Evolutionary conservation across 305 asterid species (phyloP).

Genomic region (Fraxinus sp.): DNA sequence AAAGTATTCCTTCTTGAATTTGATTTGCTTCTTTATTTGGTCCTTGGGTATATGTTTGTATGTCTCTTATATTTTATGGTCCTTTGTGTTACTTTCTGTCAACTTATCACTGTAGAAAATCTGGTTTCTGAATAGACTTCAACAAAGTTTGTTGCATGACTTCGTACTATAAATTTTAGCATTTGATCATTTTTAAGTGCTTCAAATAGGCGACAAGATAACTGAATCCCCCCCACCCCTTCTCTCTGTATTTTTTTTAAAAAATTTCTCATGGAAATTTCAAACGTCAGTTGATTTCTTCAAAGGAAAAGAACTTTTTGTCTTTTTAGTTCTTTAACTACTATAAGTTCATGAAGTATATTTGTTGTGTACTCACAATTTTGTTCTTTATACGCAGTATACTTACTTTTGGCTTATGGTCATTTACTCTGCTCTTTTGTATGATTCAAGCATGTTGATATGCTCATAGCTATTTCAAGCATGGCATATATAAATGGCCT

Average conservation of each 20-base stretch:
- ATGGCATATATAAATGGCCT: neutral
- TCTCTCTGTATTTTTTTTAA: too few relatives aligned
- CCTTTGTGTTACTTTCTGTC: neutral
- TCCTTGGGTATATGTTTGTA: neutral
- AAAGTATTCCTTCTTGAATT: neutral
- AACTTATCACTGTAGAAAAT: neutral
- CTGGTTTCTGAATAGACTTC: neutral
- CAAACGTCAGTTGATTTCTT: neutral
- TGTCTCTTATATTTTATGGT: neutral
- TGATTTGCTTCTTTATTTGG: neutral
- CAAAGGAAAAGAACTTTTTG: neutral
- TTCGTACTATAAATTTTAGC: neutral
- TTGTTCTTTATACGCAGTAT: neutral
- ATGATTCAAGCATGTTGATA: neutral
- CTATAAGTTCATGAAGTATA: neutral
- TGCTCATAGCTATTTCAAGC: neutral
- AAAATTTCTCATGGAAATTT: neutral
- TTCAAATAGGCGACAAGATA: neutral
- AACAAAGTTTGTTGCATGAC: neutral
- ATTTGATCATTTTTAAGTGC: neutral
- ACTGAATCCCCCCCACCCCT: neutral
- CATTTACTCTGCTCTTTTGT: neutral
- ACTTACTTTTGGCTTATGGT: neutral
- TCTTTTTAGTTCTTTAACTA: neutral
- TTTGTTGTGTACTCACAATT: neutral